phyloP scores from a whole-genome alignment of 208 protist species.

The Crithidia brevicula region DNA sequence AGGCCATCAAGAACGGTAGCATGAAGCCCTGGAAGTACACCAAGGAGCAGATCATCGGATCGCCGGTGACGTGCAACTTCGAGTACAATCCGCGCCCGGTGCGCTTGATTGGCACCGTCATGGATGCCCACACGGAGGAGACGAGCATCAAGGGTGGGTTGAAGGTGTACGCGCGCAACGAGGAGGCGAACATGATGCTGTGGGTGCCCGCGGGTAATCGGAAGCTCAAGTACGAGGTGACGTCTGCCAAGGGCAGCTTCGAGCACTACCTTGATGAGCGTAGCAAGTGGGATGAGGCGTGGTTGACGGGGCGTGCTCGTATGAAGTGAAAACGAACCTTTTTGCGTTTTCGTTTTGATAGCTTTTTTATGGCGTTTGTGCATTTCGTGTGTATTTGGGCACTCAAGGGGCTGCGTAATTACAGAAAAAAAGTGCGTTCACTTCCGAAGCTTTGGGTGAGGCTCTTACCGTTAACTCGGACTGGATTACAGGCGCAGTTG shows the following conservation, averaged over 20 bases:
- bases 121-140: conserved; percentile 90
- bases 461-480: too few species aligned
- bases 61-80: conserved; percentile 88
- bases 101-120: conserved; percentile 89
- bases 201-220: conserved; percentile 90
- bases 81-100: conserved; percentile 92
- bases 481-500: too few species aligned
- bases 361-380: neutral
- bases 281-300: conserved; percentile 93
- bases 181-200: conserved; percentile 93
- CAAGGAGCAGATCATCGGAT: conserved; percentile 90
- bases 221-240: conserved; percentile 91
- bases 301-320: conserved; percentile 87
- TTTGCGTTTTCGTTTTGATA: neutral
- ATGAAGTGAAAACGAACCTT: conserved; percentile 63
- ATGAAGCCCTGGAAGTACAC: conserved; percentile 92
- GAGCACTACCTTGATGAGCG: conserved; percentile 91
- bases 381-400: neutral
- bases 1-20: conserved; percentile 80
- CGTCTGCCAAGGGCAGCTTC: conserved; percentile 81
- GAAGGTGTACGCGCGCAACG: conserved; percentile 90
- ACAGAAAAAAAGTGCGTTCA: too few species aligned
- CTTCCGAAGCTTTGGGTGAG: too few species aligned
- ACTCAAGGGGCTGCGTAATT: too few species aligned
- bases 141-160: conserved; percentile 90